Evolutionary conservation across 768 basidiomycete species (phyloP).

Genomic region (Mycena indigotica): DNA sequence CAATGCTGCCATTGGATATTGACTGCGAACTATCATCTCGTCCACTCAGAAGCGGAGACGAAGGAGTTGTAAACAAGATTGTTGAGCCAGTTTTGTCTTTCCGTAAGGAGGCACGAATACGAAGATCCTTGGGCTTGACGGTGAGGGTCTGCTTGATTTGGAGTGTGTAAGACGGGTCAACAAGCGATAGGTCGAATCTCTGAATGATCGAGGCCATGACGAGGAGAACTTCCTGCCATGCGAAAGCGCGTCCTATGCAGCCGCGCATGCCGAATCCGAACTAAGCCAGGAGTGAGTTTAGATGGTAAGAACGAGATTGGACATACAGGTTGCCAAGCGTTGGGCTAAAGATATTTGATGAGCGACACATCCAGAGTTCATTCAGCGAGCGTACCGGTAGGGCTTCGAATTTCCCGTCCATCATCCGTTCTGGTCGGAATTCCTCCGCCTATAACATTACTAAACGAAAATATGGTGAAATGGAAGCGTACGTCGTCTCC

Average conservation of each 20-base stretch:
- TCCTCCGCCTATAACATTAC: constrained; percentile 38
- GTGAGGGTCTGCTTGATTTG: constrained; percentile 48
- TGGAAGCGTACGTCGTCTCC: constrained; percentile 46
- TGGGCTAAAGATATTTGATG: constrained; percentile 35
- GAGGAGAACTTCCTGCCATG: constrained; percentile 50
- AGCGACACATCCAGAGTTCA: no score
- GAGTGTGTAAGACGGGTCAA: constrained; percentile 47
- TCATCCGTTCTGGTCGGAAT: constrained; percentile 52
- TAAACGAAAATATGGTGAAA: neutral
- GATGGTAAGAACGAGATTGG: neutral
- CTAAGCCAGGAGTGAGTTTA: constrained; percentile 14
- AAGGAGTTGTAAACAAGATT: constrained; percentile 18
- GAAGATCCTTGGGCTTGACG: constrained; percentile 47
- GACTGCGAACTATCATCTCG: constrained; percentile 6
- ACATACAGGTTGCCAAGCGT: constrained; percentile 46
- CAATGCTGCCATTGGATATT: neutral
- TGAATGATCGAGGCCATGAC: constrained; percentile 45
- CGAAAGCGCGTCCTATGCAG: constrained; percentile 45
- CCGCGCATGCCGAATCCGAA: constrained; percentile 20
- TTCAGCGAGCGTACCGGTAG: constrained; percentile 34
- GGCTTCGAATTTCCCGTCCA: constrained; percentile 51
- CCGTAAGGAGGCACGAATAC: constrained; percentile 42
- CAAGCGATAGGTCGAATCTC: constrained; percentile 46
- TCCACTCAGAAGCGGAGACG: constrained; percentile 19
- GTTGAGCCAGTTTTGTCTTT: constrained; percentile 13